Evolutionary conservation across 441 rosid genomes (phyloP).

Genomic region (Syzygium malaccense): DNA sequence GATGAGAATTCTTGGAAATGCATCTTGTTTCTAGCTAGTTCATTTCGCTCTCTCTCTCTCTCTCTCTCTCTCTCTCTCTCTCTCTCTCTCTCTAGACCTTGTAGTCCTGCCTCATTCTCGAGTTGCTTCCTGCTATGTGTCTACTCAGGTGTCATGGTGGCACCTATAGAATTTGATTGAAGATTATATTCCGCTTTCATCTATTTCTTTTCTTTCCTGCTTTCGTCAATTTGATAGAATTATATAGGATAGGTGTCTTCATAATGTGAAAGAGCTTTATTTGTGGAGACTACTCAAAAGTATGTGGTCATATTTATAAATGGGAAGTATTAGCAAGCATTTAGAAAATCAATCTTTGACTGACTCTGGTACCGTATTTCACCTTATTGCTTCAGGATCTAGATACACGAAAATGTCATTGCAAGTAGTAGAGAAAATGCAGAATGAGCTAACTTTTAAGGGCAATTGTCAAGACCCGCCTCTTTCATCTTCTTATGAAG

Average conservation of each 20-base stretch:
- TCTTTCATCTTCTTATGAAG: slow-evolving; percentile 57
- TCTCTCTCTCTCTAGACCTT: not conserved
- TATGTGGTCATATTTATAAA: not conserved
- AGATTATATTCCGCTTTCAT: not conserved
- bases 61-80: not conserved
- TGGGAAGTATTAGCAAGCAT: not conserved
- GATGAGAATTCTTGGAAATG: not conserved
- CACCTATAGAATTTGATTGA: not conserved
- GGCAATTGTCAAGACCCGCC: slow-evolving; percentile 26
- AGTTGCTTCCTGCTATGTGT: not conserved
- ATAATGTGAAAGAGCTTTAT: not conserved
- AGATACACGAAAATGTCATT: slow-evolving; percentile 27
- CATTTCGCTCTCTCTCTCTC: not conserved
- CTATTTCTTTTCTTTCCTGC: not conserved
- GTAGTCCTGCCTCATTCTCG: not conserved
- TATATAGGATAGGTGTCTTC: not conserved
- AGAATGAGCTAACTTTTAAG: slow-evolving; percentile 16
- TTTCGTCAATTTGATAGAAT: not conserved
- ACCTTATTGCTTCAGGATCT: slow-evolving; percentile 31
- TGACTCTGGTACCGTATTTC: not conserved
- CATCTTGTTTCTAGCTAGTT: not conserved
- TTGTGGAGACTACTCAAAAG: not conserved
- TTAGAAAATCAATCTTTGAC: not conserved
- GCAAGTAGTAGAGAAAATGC: slow-evolving; percentile 26
- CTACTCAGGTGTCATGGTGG: not conserved